phyloP scores from a whole-genome alignment of 441 rosid genomes.

The Croton laevigatus region DNA sequence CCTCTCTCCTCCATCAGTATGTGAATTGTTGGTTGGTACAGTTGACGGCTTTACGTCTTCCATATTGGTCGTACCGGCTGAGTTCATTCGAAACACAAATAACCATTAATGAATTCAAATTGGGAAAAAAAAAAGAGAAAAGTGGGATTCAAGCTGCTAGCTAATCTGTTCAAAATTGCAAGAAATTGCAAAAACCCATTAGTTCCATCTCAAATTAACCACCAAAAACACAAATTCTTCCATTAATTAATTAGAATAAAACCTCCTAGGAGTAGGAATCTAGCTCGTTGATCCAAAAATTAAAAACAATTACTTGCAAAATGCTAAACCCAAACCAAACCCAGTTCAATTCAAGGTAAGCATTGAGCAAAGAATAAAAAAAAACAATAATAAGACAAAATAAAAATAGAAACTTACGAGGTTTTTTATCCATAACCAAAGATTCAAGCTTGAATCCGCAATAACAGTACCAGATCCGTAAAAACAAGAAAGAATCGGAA shows the following conservation, averaged over 20 bases:
- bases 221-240: neutral
- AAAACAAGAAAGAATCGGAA: neutral
- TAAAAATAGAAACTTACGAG: neutral
- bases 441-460: neutral
- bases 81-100: slow-evolving; percentile 25
- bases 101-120: neutral
- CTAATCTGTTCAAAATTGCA: neutral
- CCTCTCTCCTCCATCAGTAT: slow-evolving; percentile 27
- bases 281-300: neutral
- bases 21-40: slow-evolving; percentile 34
- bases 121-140: neutral
- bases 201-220: neutral
- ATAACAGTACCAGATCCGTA: no score
- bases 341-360: neutral
- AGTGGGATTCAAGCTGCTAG: neutral
- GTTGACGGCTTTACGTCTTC: slow-evolving; percentile 50
- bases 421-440: neutral
- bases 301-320: neutral
- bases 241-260: neutral
- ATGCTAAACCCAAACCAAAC: neutral
- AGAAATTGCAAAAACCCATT: neutral
- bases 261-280: neutral
- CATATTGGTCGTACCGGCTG: slow-evolving; percentile 34
- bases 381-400: neutral
- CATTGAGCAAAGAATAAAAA: neutral